Conservation (phyloP, 257 asterid species). For the Nicotiana knightiana region DNA sequence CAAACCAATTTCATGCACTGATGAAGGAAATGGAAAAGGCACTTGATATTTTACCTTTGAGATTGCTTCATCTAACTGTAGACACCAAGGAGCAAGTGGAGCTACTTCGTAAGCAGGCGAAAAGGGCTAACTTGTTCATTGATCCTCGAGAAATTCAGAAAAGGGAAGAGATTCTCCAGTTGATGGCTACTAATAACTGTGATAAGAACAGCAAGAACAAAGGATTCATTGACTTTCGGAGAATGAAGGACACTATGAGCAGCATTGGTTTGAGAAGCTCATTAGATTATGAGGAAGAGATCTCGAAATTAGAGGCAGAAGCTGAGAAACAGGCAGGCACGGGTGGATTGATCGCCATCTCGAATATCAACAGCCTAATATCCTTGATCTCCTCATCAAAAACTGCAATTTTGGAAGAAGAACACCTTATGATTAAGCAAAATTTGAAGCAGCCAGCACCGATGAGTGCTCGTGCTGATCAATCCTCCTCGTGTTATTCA, state of each 20-base stretch:
- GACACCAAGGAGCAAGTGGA: constrained; percentile 82
- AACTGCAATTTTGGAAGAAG: constrained; percentile 32
- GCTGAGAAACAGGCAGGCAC: constrained; percentile 82
- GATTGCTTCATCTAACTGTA: constrained; percentile 51
- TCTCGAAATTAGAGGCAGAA: constrained; percentile 56
- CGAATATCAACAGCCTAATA: constrained; percentile 60
- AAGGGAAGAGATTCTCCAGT: constrained; percentile 50
- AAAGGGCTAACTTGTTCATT: constrained; percentile 40
- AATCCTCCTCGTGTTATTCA: constrained; percentile 34
- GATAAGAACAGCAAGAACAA: constrained; percentile 35
- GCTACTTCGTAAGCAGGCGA: constrained; percentile 72
- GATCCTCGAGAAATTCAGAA: constrained; percentile 39
- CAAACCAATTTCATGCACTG: constrained; percentile 44
- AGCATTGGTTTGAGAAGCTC: constrained; percentile 45
- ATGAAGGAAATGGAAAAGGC: constrained; percentile 68
- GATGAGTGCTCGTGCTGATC: constrained; percentile 29
- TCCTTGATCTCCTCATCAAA: constrained; percentile 50
- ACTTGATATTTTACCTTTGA: constrained; percentile 71
- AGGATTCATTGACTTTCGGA: constrained; percentile 30
- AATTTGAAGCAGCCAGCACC: constrained; percentile 39
- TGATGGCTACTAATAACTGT: constrained; percentile 27
- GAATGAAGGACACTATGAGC: constrained; percentile 32
- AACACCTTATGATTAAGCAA: constrained; percentile 19
- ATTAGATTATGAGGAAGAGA: constrained; percentile 52
- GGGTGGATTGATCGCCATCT: constrained; percentile 68